phyloP scores from a whole-genome alignment of 1,139 yeast species.

The Candida sanyaensis region DNA sequence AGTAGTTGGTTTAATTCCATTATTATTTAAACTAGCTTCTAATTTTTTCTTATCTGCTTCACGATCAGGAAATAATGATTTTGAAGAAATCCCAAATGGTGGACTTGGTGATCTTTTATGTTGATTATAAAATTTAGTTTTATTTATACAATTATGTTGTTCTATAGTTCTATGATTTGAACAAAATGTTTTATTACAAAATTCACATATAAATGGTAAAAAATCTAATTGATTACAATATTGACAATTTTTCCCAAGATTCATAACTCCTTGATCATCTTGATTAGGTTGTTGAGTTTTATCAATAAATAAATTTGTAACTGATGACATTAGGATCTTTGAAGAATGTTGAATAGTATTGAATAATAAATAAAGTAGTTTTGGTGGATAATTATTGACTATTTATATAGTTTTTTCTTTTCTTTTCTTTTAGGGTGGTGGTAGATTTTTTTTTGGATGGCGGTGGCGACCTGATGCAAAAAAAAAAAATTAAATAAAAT shows the following conservation, averaged over 20 bases:
- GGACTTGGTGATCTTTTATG: constrained; percentile 13
- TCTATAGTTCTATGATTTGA: constrained; percentile 54
- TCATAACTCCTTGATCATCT: constrained; percentile 55
- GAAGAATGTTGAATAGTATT: too few species aligned
- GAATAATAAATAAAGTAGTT: too few species aligned
- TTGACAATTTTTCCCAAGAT: constrained; percentile 69
- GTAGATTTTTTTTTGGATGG: constrained; percentile 10
- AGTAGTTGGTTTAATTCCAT: constrained; percentile 26
- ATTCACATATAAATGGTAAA: constrained; percentile 64
- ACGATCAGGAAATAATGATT: constrained; percentile 60
- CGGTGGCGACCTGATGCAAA: constrained; percentile 17
- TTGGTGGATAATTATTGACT: not conserved
- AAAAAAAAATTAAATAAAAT: too few species aligned
- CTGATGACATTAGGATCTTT: constrained; percentile 8
- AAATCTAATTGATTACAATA: constrained; percentile 68
- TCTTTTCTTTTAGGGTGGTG: not conserved
- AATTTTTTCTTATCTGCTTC: constrained; percentile 39
- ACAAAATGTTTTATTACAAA: constrained; percentile 59
- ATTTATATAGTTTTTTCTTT: not conserved
- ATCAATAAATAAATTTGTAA: constrained; percentile 19
- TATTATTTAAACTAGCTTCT: constrained; percentile 33
- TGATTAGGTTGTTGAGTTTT: constrained; percentile 19
- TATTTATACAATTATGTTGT: constrained; percentile 46
- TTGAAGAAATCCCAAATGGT: constrained; percentile 28
- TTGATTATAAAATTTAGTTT: constrained; percentile 16